These are phyloP conservation scores for Fraxinus nigra DNA, from an alignment of 305 asterid species.

Conservation along the genomic window DNA sequence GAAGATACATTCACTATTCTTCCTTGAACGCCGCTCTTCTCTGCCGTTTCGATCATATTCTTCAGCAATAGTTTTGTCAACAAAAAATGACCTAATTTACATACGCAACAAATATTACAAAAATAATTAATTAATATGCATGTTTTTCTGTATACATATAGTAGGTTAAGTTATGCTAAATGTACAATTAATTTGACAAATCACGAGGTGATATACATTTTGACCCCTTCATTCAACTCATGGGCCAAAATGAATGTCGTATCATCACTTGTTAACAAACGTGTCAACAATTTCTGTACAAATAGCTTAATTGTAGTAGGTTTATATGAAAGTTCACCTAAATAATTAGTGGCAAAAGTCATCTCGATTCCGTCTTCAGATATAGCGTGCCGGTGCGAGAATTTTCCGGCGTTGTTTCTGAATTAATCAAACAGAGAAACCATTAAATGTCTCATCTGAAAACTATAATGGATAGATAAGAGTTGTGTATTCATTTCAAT, in stretches of 20 bases:
- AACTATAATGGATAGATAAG: not conserved
- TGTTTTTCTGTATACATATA: not conserved
- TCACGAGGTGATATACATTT: too few species aligned
- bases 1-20: conserved; percentile 90
- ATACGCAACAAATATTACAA: not conserved
- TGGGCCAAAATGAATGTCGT: too few species aligned
- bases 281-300: too few species aligned
- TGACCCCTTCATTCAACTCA: too few species aligned
- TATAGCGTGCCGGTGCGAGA: conserved; percentile 58
- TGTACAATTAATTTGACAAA: too few species aligned
- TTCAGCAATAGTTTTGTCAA: conserved; percentile 70
- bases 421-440: not conserved
- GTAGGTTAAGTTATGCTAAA: not conserved
- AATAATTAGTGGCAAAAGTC: conserved; percentile 84
- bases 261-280: too few species aligned
- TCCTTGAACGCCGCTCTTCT: conserved; percentile 61
- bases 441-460: not conserved
- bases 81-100: conserved; percentile 66
- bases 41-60: conserved; percentile 65
- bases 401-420: conserved; percentile 85
- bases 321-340: conserved; percentile 41
- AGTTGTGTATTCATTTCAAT: not conserved
- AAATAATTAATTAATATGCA: not conserved
- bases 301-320: too few species aligned
- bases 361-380: conserved; percentile 90